A percentile compares a stretch with the other conserved stretches of the same genome.
Evolutionary conservation across 768 basidiomycete genomes (phyloP).

Genomic region (Boletus sensibilis): DNA sequence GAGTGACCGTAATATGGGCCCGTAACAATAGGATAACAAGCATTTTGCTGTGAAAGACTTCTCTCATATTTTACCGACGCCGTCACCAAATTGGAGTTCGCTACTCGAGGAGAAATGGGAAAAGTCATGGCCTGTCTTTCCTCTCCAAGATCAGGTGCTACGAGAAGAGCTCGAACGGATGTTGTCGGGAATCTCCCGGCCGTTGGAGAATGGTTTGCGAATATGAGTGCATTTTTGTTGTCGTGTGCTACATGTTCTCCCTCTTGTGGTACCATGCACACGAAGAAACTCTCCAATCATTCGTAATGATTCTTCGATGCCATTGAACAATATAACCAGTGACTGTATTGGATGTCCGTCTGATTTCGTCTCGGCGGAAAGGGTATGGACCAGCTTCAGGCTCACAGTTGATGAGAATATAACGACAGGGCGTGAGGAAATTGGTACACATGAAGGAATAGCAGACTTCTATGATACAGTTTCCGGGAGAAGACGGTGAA

Average conservation of each 20-base stretch:
- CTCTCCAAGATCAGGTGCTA: conserved; percentile 18
- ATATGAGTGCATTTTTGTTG: background rate
- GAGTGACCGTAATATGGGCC: background rate
- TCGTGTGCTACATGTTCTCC: background rate
- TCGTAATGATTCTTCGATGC: background rate
- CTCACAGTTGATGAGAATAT: background rate
- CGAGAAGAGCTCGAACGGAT: conserved; percentile 19
- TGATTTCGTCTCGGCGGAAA: background rate
- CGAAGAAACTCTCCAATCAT: background rate
- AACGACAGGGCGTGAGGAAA: background rate
- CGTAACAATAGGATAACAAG: conserved; percentile 32
- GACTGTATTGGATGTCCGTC: background rate
- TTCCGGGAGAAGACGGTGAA: background rate
- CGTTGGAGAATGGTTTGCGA: background rate
- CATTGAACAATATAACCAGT: background rate
- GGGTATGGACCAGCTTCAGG: background rate
- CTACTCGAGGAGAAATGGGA: conserved; percentile 17
- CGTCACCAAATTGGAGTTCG: conserved; percentile 72
- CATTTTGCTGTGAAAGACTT: conserved; percentile 74
- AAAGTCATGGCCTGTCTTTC: conserved; percentile 23
- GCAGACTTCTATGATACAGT: conserved; percentile 22
- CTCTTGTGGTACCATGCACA: background rate
- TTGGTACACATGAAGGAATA: conserved; percentile 15
- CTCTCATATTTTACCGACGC: conserved; percentile 72
- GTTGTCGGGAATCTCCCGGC: conserved; percentile 4